phyloP scores from a whole-genome alignment of 2,329 filamentous ascomycete species.

The Ascosphaera aggregata region DNA sequence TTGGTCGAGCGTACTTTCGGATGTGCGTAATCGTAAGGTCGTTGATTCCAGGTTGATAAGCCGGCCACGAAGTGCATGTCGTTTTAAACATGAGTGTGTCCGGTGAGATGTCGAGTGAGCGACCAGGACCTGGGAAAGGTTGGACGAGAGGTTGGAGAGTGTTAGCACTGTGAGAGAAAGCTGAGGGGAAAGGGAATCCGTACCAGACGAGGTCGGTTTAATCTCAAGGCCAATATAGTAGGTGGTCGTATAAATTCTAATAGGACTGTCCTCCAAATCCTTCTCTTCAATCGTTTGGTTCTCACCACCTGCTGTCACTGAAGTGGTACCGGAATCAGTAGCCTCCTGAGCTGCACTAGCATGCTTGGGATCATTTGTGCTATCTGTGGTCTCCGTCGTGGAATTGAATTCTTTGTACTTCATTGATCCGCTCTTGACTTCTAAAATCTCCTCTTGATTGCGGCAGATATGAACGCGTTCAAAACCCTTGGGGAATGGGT shows the following conservation, averaged over 20 bases:
- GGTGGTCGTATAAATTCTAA: slow-evolving; percentile 60
- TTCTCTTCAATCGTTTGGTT: slow-evolving; percentile 16
- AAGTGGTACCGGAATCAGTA: slow-evolving; percentile 6
- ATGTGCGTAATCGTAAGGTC: slow-evolving; percentile 64
- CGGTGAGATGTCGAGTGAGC: slow-evolving; percentile 34
- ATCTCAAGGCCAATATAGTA: slow-evolving; percentile 85
- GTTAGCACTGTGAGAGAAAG: slow-evolving; percentile 11
- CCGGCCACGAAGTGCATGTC: slow-evolving; percentile 52
- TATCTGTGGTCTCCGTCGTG: slow-evolving; percentile 28
- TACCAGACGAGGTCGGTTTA: slow-evolving; percentile 47
- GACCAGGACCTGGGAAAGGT: slow-evolving; percentile 17
- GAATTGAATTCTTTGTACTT: slow-evolving; percentile 32
- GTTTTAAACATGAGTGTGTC: slow-evolving; percentile 72
- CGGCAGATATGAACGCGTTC: slow-evolving; percentile 54
- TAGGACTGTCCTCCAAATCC: slow-evolving; percentile 18
- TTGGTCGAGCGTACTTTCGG: slow-evolving; percentile 42
- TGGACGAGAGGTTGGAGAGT: background rate
- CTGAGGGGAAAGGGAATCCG: slow-evolving; percentile 11
- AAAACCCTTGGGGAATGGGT: slow-evolving; percentile 84
- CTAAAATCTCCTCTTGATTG: slow-evolving; percentile 35
- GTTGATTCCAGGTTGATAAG: slow-evolving; percentile 52
- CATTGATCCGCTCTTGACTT: slow-evolving; percentile 37
- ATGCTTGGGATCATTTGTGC: slow-evolving; percentile 26
- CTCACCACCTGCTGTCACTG: slow-evolving; percentile 12
- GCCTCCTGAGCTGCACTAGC: slow-evolving; percentile 23